These are phyloP conservation scores for Solanum clarkiae DNA, from an alignment of 257 asterid species.

Conservation along the genomic window DNA sequence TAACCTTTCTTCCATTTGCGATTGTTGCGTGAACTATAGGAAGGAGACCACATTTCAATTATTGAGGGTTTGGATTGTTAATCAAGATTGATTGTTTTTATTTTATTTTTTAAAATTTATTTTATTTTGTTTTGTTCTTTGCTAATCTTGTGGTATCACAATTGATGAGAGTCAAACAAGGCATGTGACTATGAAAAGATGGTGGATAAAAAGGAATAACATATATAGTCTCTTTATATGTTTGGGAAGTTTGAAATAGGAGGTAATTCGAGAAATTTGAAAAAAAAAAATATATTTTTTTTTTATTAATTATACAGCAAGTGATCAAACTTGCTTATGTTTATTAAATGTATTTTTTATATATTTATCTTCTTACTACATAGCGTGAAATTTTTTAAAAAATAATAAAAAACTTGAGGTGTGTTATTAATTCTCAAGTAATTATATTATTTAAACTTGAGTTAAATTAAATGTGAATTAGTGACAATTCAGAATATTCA, in stretches of 20 bases:
- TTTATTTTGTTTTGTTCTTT: too few species aligned
- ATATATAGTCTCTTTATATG: neutral
- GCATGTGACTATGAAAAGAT: neutral
- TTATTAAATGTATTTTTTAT: too few species aligned
- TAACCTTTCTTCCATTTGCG: neutral
- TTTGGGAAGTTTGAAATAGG: neutral
- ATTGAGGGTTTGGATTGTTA: neutral
- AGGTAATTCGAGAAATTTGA: too few species aligned
- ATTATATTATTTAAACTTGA: neutral
- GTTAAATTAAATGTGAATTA: neutral
- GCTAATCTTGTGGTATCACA: too few species aligned
- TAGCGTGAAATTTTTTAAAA: neutral
- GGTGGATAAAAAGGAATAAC: too few species aligned
- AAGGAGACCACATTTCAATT: neutral
- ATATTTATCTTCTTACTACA: neutral
- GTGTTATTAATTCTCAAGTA: neutral
- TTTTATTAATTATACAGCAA: too few species aligned
- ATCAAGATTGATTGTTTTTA: neutral
- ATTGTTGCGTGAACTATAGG: neutral
- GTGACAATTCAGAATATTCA: too few species aligned
- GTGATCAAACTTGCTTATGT: too few species aligned
- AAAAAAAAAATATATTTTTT: too few species aligned
- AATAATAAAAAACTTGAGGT: neutral
- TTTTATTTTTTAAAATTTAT: too few species aligned
- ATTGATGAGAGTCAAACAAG: neutral